A percentile compares a stretch with the other conserved stretches of the same genome.
Evolutionary conservation across 2,329 filamentous ascomycete species (phyloP).

Genomic region (Ophiosphaerella herpotricha): DNA sequence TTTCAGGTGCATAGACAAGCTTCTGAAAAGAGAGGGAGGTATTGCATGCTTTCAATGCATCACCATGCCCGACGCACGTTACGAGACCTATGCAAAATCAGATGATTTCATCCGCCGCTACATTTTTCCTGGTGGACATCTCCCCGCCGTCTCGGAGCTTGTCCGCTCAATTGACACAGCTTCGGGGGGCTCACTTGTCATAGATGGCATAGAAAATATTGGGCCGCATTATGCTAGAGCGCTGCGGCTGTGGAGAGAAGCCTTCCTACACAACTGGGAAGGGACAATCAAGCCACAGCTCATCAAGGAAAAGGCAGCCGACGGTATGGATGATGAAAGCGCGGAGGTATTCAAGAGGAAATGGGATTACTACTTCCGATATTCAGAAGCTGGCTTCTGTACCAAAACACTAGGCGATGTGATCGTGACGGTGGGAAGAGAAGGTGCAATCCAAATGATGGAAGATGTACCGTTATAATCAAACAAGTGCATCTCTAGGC

Average conservation of each 20-base stretch:
- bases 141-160: slow-evolving; percentile 69
- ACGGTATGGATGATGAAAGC: slow-evolving; percentile 66
- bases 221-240: slow-evolving; percentile 75
- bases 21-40: slow-evolving; percentile 68
- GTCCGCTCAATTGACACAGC: slow-evolving; percentile 66
- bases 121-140: slow-evolving; percentile 78
- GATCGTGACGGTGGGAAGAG: slow-evolving; percentile 71
- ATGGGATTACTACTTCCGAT: slow-evolving; percentile 79
- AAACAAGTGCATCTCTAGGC: not conserved
- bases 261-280: slow-evolving; percentile 67
- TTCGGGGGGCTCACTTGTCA: slow-evolving; percentile 65
- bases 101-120: slow-evolving; percentile 78
- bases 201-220: slow-evolving; percentile 72
- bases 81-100: slow-evolving; percentile 67
- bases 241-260: slow-evolving; percentile 69
- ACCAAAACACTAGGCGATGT: slow-evolving; percentile 74
- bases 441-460: slow-evolving; percentile 70
- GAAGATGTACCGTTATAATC: slow-evolving; percentile 67
- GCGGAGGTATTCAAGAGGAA: slow-evolving; percentile 71
- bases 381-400: slow-evolving; percentile 74
- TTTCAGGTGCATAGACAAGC: slow-evolving; percentile 65
- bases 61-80: slow-evolving; percentile 72
- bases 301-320: slow-evolving; percentile 60
- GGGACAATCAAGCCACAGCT: slow-evolving; percentile 64
- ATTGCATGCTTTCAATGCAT: slow-evolving; percentile 77